These are phyloP conservation scores for Citrullus colocynthis DNA, from an alignment of 306 rosid species.

Conservation along the genomic window DNA sequence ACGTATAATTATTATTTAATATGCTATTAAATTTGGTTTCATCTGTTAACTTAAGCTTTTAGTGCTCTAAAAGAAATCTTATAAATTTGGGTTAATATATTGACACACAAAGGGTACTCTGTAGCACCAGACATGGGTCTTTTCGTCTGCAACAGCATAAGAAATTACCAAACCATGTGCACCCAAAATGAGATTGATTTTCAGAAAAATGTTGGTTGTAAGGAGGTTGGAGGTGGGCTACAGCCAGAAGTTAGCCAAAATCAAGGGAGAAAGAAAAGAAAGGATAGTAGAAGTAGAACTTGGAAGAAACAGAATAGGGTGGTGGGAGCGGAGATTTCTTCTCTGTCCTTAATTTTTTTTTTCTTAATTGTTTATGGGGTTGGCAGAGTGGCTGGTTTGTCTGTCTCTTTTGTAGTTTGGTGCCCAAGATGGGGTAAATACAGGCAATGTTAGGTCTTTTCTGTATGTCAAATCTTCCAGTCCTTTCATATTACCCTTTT, in stretches of 20 bases:
- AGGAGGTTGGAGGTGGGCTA: not conserved
- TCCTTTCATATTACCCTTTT: constrained; percentile 12
- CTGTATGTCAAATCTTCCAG: constrained; percentile 6
- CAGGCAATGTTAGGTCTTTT: constrained; percentile 10
- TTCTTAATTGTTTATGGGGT: not conserved
- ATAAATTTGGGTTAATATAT: not conserved
- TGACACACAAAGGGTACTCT: not conserved
- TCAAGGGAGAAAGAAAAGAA: not conserved
- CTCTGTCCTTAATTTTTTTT: too few relatives aligned
- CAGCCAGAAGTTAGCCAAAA: not conserved
- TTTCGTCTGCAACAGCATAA: not conserved
- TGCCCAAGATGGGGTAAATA: constrained; percentile 3
- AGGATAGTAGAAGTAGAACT: not conserved
- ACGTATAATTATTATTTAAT: too few relatives aligned
- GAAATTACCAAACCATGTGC: not conserved
- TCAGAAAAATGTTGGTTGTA: not conserved
- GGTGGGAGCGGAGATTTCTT: not conserved
- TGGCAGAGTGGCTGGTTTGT: constrained; percentile 1
- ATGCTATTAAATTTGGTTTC: too few relatives aligned
- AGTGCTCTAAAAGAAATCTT: too few relatives aligned
- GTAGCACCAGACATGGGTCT: not conserved
- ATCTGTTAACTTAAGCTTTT: too few relatives aligned
- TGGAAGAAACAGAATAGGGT: not conserved
- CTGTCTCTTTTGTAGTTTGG: constrained; percentile 3
- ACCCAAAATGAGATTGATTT: not conserved